These are phyloP conservation scores for Thermothelomyces thermophilus DNA, from an alignment of 2,329 filamentous ascomycete genomes.

Conservation along the genomic window DNA sequence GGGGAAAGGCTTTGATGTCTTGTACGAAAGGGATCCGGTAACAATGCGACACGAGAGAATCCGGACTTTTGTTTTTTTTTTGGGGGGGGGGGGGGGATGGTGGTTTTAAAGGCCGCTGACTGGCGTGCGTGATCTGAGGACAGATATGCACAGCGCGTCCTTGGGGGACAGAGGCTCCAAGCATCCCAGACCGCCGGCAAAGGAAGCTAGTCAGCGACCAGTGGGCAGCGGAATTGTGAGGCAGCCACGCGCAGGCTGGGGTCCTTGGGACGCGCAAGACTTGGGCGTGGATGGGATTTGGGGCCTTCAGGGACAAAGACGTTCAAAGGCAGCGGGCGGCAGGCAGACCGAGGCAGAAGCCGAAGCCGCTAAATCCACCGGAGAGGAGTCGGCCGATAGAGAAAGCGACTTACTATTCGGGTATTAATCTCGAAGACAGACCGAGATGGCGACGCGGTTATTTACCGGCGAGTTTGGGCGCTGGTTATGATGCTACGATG, in stretches of 20 bases:
- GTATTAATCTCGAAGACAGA: constrained; percentile 12
- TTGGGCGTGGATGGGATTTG: constrained; percentile 12
- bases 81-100: constrained; percentile 1
- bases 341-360: constrained; percentile 21
- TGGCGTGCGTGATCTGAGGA: constrained; percentile 22
- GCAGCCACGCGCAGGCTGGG: constrained; percentile 9
- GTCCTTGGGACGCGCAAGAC: constrained; percentile 15
- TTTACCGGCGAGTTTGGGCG: constrained; percentile 22
- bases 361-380: constrained; percentile 18
- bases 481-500: constrained; percentile 24
- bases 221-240: constrained; percentile 12
- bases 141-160: constrained; percentile 23
- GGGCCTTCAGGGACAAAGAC: background rate
- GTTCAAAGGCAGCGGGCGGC: constrained; percentile 11
- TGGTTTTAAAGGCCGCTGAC: constrained; percentile 13
- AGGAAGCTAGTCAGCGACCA: constrained; percentile 6
- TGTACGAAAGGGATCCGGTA: background rate
- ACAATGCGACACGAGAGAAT: constrained; percentile 9
- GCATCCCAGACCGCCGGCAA: constrained; percentile 12
- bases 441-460: constrained; percentile 23
- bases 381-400: constrained; percentile 8
- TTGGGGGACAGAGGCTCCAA: constrained; percentile 1
- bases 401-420: constrained; percentile 24
- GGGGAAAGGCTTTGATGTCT: background rate
- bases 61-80: too few species aligned